Percentiles rank a stretch among this genome's conserved stretches.
phyloP scores from a whole-genome alignment of 169 alveolate genomes.

The Babesia sp. region DNA sequence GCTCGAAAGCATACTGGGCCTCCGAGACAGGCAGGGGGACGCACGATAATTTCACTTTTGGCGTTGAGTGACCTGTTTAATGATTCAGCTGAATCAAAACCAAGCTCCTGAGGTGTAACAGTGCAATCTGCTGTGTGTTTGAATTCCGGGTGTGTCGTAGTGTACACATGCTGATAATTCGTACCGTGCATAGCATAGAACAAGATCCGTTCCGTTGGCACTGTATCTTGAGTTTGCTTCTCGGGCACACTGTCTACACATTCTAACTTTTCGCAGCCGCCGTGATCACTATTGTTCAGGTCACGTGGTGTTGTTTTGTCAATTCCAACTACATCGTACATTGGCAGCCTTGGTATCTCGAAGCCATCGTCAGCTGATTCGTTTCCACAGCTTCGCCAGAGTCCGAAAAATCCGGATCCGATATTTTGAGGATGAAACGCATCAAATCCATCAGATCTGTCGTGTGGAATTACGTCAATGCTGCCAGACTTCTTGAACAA shows the following conservation, averaged over 20 bases:
- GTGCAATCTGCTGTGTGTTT: background rate
- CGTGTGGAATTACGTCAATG: background rate
- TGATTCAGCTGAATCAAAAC: slow-evolving; percentile 46
- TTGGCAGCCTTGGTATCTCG: background rate
- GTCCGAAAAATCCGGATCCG: background rate
- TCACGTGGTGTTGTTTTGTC: background rate
- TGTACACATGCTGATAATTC: background rate
- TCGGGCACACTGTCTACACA: background rate
- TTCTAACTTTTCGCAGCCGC: background rate
- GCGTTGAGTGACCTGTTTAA: slow-evolving; percentile 52
- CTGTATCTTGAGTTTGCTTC: background rate
- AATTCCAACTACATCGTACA: slow-evolving; percentile 1
- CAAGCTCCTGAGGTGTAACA: slow-evolving; percentile 34
- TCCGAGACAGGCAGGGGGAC: slow-evolving; percentile 53
- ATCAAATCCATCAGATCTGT: background rate
- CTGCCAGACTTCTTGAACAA: background rate
- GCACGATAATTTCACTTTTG: slow-evolving; percentile 37
- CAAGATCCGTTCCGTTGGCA: slow-evolving; percentile 12
- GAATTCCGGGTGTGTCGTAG: slow-evolving; percentile 4
- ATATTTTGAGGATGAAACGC: background rate
- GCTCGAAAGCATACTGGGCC: slow-evolving; percentile 50
- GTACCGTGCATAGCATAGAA: slow-evolving; percentile 50
- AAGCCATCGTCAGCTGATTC: background rate
- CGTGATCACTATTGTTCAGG: background rate
- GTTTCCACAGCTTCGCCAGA: background rate